Base-by-base conservation (phyloP, 2,329 filamentous ascomycete species). In the Colletotrichum sp. region DNA sequence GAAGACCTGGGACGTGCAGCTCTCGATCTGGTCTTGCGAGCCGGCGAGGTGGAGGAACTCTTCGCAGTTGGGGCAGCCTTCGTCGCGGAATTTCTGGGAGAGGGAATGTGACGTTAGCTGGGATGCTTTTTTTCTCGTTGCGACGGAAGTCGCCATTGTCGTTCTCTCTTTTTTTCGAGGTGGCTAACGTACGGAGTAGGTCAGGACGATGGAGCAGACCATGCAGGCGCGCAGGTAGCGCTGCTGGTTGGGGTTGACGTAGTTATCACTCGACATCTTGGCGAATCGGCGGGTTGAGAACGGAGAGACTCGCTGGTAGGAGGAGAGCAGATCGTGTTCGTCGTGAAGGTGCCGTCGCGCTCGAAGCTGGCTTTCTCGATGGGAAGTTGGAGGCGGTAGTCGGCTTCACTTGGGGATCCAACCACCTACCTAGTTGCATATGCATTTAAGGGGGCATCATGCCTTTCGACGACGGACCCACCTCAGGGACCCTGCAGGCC, bases 1-100 rank as follows among this genome's bases (percentile, higher is more conserved):
- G 84, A 97, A 99, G 79, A 99, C 96, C 82, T 96, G 95, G 16
- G 95, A 98, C 24, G 97, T 99, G 90, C 96, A 98, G 87, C 96
- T 95, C 83, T 95, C 93, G 82, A 99, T 95, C 78, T 93, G 91
- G 77, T 99, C 97, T 80, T 90, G 88, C 79, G 93, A 94, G 83
- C 93, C 93, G 78, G 92, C 90, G 77, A 99, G 93, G 84, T 95
- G 93, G 75, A 99, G 93, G 85, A 98, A 95, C 66, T 95, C 92
- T 83, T 98, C 96, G 90, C 97, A 99, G 89, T 99, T 99, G 77
- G 97, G 97, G 84, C 97, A 99, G 80, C 97, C 97, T 83, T 95
- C 90, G 81, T 92, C 91, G 81, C 93, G 90, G 90, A 99, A 99
- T 85, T 95, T 94, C 94, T 96, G 83, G 3, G 15, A 57, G 62